These are phyloP conservation scores for Blakeslea trispora DNA, from an alignment of 371 early-diverging fungal species.

Conservation along the genomic window DNA sequence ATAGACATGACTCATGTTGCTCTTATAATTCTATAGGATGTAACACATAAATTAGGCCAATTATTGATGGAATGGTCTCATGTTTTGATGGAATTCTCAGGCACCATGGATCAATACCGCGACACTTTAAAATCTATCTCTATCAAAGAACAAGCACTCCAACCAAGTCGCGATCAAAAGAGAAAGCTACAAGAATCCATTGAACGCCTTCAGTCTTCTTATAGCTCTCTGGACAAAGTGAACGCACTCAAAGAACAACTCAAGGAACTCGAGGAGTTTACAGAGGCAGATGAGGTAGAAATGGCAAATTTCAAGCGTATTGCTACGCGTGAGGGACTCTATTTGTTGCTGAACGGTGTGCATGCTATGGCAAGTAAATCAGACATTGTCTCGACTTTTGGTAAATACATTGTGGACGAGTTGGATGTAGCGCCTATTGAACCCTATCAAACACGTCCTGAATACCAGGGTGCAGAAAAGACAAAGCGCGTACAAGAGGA, in stretches of 20 bases:
- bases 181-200: conserved; percentile 34
- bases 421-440: conserved; percentile 38
- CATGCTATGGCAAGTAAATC: conserved; percentile 46
- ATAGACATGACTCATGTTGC: neutral
- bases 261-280: conserved; percentile 25
- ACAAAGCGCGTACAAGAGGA: conserved; percentile 38
- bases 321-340: conserved; percentile 42
- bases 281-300: conserved; percentile 32
- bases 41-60: conserved; percentile 35
- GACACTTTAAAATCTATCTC: conserved; percentile 40
- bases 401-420: conserved; percentile 49
- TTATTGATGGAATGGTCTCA: conserved; percentile 34
- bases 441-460: conserved; percentile 24
- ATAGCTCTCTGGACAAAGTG: conserved; percentile 33
- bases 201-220: conserved; percentile 26
- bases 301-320: conserved; percentile 44
- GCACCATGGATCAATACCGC: conserved; percentile 38
- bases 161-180: conserved; percentile 33
- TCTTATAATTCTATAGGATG: conserved; percentile 26
- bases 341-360: conserved; percentile 45
- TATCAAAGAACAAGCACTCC: conserved; percentile 30
- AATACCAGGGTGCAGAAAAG: conserved; percentile 28
- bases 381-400: conserved; percentile 43
- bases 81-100: conserved; percentile 36
- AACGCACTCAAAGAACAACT: conserved; percentile 36